These are phyloP conservation scores for Pachyrhizus erosus DNA, from an alignment of 306 rosid genomes.

Conservation along the genomic window DNA sequence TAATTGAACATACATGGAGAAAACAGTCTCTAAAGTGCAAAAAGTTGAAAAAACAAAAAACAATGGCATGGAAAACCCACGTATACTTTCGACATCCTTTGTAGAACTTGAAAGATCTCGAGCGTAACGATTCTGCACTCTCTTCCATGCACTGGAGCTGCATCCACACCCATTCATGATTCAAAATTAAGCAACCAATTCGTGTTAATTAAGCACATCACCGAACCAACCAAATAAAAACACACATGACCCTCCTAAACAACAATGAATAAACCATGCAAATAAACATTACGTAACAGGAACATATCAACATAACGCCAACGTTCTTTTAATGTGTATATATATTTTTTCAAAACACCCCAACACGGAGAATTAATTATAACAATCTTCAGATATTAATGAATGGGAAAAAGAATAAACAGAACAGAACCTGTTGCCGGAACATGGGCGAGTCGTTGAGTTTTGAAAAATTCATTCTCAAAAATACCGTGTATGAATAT, in stretches of 20 bases:
- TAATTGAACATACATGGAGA: not conserved
- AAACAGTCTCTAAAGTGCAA: not conserved
- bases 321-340: not conserved
- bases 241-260: not conserved
- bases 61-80: slow-evolving; percentile 56
- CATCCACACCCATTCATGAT: slow-evolving; percentile 37
- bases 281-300: slow-evolving; percentile 7
- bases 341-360: not conserved
- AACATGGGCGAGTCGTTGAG: slow-evolving; percentile 66
- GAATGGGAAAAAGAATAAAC: not conserved
- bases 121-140: slow-evolving; percentile 74
- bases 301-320: not conserved
- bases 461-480: slow-evolving; percentile 49
- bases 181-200: slow-evolving; percentile 19
- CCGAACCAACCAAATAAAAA: not conserved
- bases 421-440: slow-evolving; percentile 62
- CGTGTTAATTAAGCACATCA: not conserved
- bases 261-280: not conserved
- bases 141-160: slow-evolving; percentile 95
- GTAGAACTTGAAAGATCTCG: slow-evolving; percentile 81
- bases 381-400: not conserved
- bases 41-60: not conserved
- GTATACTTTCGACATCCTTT: slow-evolving; percentile 97
- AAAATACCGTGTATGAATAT: not conserved
- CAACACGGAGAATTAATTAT: not conserved